Base-by-base conservation (phyloP, 2,329 filamentous ascomycete species). In the Lomentospora prolificans region DNA sequence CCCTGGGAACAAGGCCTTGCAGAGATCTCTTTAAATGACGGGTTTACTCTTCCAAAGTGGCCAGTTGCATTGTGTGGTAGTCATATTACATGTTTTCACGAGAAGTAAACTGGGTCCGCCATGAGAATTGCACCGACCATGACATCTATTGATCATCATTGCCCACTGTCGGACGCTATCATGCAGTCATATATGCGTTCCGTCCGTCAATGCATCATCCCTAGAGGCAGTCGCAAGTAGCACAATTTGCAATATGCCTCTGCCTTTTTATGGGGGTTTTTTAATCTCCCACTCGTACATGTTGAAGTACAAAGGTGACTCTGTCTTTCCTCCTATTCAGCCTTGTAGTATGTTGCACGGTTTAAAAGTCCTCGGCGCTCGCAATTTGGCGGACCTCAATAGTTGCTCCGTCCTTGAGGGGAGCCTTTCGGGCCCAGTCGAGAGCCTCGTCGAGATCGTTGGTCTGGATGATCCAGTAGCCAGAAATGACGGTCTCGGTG, bases 401-500 rank as follows among this genome's bases (percentile, higher is more conserved):
- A 6, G 67, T 52, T 50, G 63, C 63, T 1, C 63, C 64, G 2
- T 56, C 48, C 27, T 62, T 60, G 50, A 69, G 64, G 0, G 63
- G 63, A n/a, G 64, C 57, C 52, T 65, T 65, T 58, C 62, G 63
- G 0, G 66, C 66, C 67, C 66, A 69, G 7, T 25, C 19, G 8
- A 68, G 55, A 2, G 65, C 65, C 56, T 67, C 66, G 4, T 68
- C 62, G 5, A 60, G 60, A 17, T 64, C 60, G 52, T 61, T 61
- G 0, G 61, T 61, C 58, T 64, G 61, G 8, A 69, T 54, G 19
- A 69, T 61, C 67, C 66, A 69, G 63, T 61, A 68, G 0, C 65
- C 66, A 10, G 62, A 66, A 2, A 67, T 60, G 17, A 66, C 61
- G 2, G 53, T 50, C 54, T 65, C 61, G 17, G 66, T 56, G 24